Base-by-base conservation (phyloP, 495 filamentous ascomycete genomes). In the Podospora comata region DNA sequence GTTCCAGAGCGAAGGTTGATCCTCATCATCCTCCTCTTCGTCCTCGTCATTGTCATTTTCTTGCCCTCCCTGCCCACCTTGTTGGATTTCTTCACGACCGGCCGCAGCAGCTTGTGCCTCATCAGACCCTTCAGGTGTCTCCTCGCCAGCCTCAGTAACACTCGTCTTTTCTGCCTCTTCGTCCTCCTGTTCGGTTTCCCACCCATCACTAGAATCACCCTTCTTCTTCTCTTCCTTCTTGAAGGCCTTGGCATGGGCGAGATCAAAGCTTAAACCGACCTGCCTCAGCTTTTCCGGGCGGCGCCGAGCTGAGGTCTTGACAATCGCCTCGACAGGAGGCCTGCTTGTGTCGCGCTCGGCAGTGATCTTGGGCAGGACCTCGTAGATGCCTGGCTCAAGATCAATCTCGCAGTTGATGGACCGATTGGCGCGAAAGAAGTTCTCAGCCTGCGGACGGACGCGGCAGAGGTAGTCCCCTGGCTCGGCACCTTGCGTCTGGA, bases 361-460 rank as follows among this genome's bases (percentile, higher is more conserved):
- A 3, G 89, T 90, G 70, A 97, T 84, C 74, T 92, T 93, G 78
- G 96, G 85, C 15, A 95, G 76, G 15, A 97, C 86, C 2, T 83
- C 84, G 75, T 97, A 97, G 67, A 87, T 88, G 32, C 94, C 94
- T 0, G 91, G 85, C 61, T 94, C 91, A 16, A 97, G 86, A 20
- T 92, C 83, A 11, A 97, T 82, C 72, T 97, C 94, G 27, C 90
- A 89, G 64, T 89, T 93, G 55, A 93, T 90, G 5, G 91, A 92
- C 20, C 94, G 90, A 26, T 76, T 83, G 85, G 91, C 57, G 85
- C 85, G 65, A 5, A 62, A 62, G 27, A 28, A 32, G 60, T 32
- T 28, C 89, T 89, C 63, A 85, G 86, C 48, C 83, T 86, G 56
- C 89, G 87, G 69, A 4, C 23, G 26, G 18, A 88, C 92, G 67